phyloP scores from a whole-genome alignment of 306 rosid species.

The Nissolia schottii region DNA sequence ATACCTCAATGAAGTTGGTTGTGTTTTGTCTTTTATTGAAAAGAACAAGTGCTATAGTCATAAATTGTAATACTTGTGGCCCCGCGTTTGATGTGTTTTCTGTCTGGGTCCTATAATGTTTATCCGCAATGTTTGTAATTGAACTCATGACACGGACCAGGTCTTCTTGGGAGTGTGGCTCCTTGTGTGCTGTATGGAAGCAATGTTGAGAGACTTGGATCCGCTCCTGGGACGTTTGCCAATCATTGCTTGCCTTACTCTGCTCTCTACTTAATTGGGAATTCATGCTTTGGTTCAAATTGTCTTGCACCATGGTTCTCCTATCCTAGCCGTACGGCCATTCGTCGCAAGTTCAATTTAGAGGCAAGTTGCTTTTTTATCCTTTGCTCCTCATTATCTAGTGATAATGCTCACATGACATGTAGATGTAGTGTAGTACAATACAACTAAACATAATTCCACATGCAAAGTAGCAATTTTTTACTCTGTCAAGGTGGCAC shows the following conservation, averaged over 20 bases:
- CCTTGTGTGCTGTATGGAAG: constrained; percentile 94
- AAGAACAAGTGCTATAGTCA: neutral
- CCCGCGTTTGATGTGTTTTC: neutral
- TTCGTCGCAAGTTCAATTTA: constrained; percentile 82
- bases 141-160: constrained; percentile 35
- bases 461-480: constrained; percentile 8
- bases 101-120: neutral
- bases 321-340: constrained; percentile 68
- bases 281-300: constrained; percentile 65
- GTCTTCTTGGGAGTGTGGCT: constrained; percentile 92
- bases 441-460: neutral
- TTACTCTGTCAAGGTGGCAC: neutral
- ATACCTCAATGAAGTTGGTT: neutral
- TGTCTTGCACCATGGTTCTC: constrained; percentile 85
- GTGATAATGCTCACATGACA: neutral
- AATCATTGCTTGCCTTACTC: constrained; percentile 74
- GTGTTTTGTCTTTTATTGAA: neutral
- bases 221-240: constrained; percentile 67
- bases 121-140: neutral
- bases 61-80: neutral
- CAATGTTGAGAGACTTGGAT: constrained; percentile 80
- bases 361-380: constrained; percentile 59
- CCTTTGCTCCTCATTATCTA: neutral
- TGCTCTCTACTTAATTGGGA: constrained; percentile 70
- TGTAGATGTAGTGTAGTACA: neutral